Percentiles rank a stretch among this genome's conserved stretches.
These are phyloP conservation scores for Rhynchosporium agropyri DNA, from an alignment of 2,329 filamentous ascomycete genomes.

Conservation along the genomic window DNA sequence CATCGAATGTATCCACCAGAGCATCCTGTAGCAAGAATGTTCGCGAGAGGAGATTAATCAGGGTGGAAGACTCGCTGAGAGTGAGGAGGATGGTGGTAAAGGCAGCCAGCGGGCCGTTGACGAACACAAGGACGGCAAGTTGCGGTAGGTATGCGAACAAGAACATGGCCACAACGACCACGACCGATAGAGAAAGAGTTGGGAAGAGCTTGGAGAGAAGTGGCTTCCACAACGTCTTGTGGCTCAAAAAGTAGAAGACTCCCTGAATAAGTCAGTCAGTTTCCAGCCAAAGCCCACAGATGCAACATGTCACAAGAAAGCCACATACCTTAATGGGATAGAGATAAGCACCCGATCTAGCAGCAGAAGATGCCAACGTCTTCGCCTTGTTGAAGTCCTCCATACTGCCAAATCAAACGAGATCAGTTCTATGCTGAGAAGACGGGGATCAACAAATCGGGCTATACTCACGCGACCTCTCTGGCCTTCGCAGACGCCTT, in stretches of 20 bases:
- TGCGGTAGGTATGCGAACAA: slow-evolving; percentile 85
- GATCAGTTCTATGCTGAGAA: not conserved
- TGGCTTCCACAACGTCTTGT: slow-evolving; percentile 61
- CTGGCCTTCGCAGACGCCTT: slow-evolving; percentile 39
- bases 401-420: slow-evolving; percentile 46
- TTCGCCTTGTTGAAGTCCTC: slow-evolving; percentile 73
- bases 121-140: slow-evolving; percentile 77
- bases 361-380: slow-evolving; percentile 66
- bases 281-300: slow-evolving; percentile 8
- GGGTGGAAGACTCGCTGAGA: slow-evolving; percentile 61
- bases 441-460: too few species aligned
- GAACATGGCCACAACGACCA: slow-evolving; percentile 81
- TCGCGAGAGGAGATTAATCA: slow-evolving; percentile 60
- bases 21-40: slow-evolving; percentile 81
- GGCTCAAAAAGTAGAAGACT: slow-evolving; percentile 60
- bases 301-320: not conserved
- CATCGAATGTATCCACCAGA: slow-evolving; percentile 87
- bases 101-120: slow-evolving; percentile 82
- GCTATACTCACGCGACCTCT: slow-evolving; percentile 41
- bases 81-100: slow-evolving; percentile 71
- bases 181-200: slow-evolving; percentile 70
- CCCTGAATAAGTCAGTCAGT: slow-evolving; percentile 47
- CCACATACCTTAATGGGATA: slow-evolving; percentile 74
- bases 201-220: slow-evolving; percentile 57
- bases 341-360: slow-evolving; percentile 76